Evolutionary conservation across 2,329 filamentous ascomycete genomes (phyloP), one percentile per base, ranked within the genome.

Genomic region (Coleophoma cylindrospora): DNA sequence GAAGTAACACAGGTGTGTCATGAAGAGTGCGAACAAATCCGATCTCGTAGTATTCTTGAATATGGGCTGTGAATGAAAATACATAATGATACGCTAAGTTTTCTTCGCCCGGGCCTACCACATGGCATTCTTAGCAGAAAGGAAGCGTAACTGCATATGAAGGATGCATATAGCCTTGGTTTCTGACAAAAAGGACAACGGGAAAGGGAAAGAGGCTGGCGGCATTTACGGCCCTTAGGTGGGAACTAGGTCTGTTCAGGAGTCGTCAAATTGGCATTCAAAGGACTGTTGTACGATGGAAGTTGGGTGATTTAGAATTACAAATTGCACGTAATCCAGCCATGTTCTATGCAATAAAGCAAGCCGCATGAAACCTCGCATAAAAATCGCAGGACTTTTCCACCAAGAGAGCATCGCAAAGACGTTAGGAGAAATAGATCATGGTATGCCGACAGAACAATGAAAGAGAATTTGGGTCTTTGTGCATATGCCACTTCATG

Each of bases 351-450:
- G 41, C 41, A 21, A 21, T 14, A 44, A n/a, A 14, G 41, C 27
- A n/a, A 44, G 41, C 41, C 41, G 41, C 41, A 44, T 44, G 27
- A 44, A 44, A 34, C 19, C 27, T 17, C 22, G 40, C 40, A 27
- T 17, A 44, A 32, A 27, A 44, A n/a, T 32, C 27, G 41, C 41
- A 44, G 41, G 22, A 44, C 41, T 44, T 44, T 44, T 44, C 41
- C 41, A 33, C 41, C 41, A 27, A 27, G 19, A 44, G 27, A 22
- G 21, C 27, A 44, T 27, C 19, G 15, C 36, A 22, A 44, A 44
- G 27, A 33, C 10, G 27, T 33, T 21, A 44, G n/a, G 13, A 41
- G 14, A 41, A 15, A 44, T n/a, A 33, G 15, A 27, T 44, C 27
- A 33, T 44, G 27, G 12, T 27, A 44, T 44, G 41, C 6, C 15